These are phyloP conservation scores for Aquilaria sinensis DNA, from an alignment of 345 rosid species.

Conservation along the genomic window DNA sequence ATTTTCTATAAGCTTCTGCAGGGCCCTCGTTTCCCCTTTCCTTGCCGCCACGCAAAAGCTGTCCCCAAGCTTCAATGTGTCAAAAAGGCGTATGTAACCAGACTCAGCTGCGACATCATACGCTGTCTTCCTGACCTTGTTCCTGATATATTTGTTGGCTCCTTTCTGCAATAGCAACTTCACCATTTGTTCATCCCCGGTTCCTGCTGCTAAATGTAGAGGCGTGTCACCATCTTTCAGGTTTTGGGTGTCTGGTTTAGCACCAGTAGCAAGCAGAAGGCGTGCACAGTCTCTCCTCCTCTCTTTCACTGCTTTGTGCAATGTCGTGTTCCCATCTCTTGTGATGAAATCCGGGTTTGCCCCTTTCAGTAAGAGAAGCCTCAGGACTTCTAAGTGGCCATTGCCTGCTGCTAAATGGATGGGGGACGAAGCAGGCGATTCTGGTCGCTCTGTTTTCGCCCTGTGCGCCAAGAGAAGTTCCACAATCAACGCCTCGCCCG, in stretches of 20 bases:
- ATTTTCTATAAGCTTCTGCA: conserved; percentile 32
- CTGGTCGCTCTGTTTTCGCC: conserved; percentile 41
- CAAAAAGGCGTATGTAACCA: conserved; percentile 42
- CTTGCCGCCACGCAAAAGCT: conserved; percentile 39
- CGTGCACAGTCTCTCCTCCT: conserved; percentile 38
- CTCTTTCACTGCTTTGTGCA: conserved; percentile 46
- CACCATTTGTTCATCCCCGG: conserved; percentile 49
- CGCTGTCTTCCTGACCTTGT: conserved; percentile 38
- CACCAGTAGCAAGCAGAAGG: conserved; percentile 38
- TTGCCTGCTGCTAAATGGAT: conserved; percentile 40
- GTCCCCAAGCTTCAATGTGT: conserved; percentile 47
- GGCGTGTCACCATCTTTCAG: conserved; percentile 41
- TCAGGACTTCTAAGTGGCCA: conserved; percentile 41
- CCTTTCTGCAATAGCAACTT: conserved; percentile 43
- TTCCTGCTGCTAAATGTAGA: conserved; percentile 40
- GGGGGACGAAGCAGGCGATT: conserved; percentile 38
- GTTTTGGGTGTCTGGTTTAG: conserved; percentile 24
- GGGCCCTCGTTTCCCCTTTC: conserved; percentile 39
- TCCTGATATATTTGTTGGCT: conserved; percentile 40
- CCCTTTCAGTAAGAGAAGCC: conserved; percentile 49
- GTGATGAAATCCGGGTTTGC: conserved; percentile 35
- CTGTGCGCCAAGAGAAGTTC: conserved; percentile 49
- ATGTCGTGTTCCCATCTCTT: conserved; percentile 42
- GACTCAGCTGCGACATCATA: conserved; percentile 45
- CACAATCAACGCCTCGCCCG: conserved; percentile 45